These are phyloP conservation scores for Fraxinus greggii DNA, from an alignment of 305 asterid genomes.

Conservation along the genomic window DNA sequence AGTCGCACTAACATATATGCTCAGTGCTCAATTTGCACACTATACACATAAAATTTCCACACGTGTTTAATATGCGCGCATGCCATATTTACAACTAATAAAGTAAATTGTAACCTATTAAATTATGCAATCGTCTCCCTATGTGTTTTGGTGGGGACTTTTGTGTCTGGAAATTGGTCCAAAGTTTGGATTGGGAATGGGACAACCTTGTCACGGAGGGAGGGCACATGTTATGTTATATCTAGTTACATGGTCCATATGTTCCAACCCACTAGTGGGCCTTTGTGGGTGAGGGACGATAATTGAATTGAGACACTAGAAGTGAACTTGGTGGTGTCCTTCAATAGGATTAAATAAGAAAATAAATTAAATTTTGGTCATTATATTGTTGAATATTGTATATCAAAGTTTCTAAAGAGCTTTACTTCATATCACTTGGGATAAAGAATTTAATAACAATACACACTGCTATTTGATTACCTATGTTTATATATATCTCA, in stretches of 20 bases:
- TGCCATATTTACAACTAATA: slow-evolving; percentile 33
- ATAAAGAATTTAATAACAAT: no score
- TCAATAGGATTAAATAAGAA: not conserved
- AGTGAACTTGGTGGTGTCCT: not conserved
- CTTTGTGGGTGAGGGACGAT: not conserved
- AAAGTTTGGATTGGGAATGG: slow-evolving; percentile 19
- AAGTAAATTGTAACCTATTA: slow-evolving; percentile 11
- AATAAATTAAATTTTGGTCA: not conserved
- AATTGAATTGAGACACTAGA: not conserved
- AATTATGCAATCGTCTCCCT: not conserved
- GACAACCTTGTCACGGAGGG: slow-evolving; percentile 19
- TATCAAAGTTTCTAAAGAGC: no score
- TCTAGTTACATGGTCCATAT: slow-evolving; percentile 9
- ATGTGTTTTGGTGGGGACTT: slow-evolving; percentile 27
- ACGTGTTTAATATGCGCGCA: slow-evolving; percentile 28
- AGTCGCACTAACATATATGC: slow-evolving; percentile 33
- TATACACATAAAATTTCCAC: not conserved
- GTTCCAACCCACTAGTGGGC: not conserved
- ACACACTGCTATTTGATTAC: no score
- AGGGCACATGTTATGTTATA: slow-evolving; percentile 19
- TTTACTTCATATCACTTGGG: not conserved
- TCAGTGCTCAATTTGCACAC: slow-evolving; percentile 21
- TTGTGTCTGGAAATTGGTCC: slow-evolving; percentile 25
- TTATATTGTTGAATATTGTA: no score
- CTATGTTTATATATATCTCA: no score